Base-by-base conservation (phyloP, 1,139 yeast genomes). In the Blastobotrys petasosporus region DNA sequence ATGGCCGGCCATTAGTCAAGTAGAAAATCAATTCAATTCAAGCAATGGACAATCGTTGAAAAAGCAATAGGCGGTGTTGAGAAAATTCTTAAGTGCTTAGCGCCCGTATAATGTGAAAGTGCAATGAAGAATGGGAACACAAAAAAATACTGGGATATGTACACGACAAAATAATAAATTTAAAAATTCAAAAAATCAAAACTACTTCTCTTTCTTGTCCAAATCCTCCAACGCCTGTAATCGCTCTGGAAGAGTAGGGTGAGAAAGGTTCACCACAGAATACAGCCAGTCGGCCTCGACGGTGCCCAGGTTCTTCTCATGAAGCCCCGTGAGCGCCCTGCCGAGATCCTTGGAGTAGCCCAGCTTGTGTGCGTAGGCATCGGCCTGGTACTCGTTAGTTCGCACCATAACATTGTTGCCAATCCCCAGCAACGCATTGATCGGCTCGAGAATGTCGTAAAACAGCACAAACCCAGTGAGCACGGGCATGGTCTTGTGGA, bases 381-480 rank as follows among this genome's bases (percentile, higher is more conserved):
- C 97, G 17, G 98, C 98, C 67, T 92, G 88, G 60, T 82, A 92
- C 69, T 92, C 98, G 57, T 83, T 84, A 58, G 80, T 79, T 75
- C 98, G 83, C 11, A 90, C 79, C 48, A 86, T 64, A 48, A 81
- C 69, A 63, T 86, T 84, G 72, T 77, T 75, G 32, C 69, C 68
- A 58, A 88, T 87, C 51, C 80, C 77, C 62, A 83, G 65, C 20
- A 77, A 64, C 53, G 86, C 77, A 60, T 84, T 90, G 39, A 88
- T 58, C 10, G 98, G 97, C 51, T 79, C 77, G 57, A 83, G 75
- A 51, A 88, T 73, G 41, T 86, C 94, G 39, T 58, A 55, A 53
- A 64, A 65, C 52, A 88, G 73, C 56, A 82, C 62, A 64, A 90
- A 84, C 1, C 97, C 97, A 60, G 88, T 76, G 49, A 88, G 66